Evolutionary conservation across 1,139 yeast genomes (phyloP), one percentile per base, ranked within the genome.

Genomic region (Geotrichum citri-aurantii): DNA sequence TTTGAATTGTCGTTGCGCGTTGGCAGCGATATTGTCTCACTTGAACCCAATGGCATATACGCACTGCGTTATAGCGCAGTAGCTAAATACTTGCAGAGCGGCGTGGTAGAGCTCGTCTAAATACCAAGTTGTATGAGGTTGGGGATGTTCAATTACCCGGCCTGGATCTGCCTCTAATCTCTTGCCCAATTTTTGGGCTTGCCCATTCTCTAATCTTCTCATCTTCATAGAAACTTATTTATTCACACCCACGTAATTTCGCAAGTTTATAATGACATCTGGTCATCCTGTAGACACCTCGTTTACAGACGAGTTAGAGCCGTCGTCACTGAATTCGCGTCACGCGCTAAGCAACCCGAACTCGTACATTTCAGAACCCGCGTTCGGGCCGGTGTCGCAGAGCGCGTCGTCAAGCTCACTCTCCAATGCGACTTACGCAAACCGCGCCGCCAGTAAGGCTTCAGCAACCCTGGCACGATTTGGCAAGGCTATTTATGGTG

Each of bases 21-120:
- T 24, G 76, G 59, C 17, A 44, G 69, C 6, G 96, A 88, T 63
- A 84, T 80, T 59, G 77, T 91, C 12, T 88, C 84, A 54, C 76
- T 91, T 62, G 79, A 76, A 7, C 71, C 76, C 21, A 84, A 82
- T n/a, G 89, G 92, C 46, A 83, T 91, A 11, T 90, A 88, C 67
- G 90, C 88, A 50, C 79, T 89, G 69, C 78, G 89, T 60, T 92
- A 89, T 73, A 78, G 79, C 24, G 79, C 83, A 27, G 44, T 54
- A 49, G 42, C 52, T 23, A 53, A 53, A 53, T 53, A 48, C 47
- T 48, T 53, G 37, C 52, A 53, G 27, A 48, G 48, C 52, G 52
- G 56, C 12, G 49, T 48, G 37, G 52, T 53, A 1, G 56, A 53
- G 44, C 40, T 53, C 40, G 52, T 53, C 5, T 53, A 33, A 52